These are phyloP conservation scores for Fusarium sp. DNA, from an alignment of 2,329 filamentous ascomycete species.

Conservation along the genomic window DNA sequence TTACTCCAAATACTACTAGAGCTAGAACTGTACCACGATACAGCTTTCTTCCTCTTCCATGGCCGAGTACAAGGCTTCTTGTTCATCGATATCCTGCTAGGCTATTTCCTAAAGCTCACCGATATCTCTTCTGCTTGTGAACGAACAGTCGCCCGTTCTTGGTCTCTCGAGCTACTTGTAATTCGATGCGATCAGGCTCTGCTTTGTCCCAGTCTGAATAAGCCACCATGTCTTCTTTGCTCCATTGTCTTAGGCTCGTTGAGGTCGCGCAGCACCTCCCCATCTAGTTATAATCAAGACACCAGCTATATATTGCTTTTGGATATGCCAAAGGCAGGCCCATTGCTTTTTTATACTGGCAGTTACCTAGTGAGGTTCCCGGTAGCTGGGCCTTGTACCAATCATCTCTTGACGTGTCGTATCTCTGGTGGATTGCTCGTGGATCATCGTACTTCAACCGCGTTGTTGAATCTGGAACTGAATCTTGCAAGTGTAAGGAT, in stretches of 20 bases:
- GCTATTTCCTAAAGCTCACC: slow-evolving; percentile 4
- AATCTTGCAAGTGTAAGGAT: too few species aligned
- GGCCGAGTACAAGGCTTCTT: slow-evolving; percentile 17
- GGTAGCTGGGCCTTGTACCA: too few species aligned
- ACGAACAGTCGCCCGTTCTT: neutral
- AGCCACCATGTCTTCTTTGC: slow-evolving; percentile 20
- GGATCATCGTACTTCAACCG: too few species aligned
- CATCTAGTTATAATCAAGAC: slow-evolving; percentile 11
- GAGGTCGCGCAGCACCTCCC: neutral
- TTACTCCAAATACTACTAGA: neutral
- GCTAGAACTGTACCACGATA: slow-evolving; percentile 8
- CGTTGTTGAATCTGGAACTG: too few species aligned
- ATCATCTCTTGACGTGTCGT: too few species aligned
- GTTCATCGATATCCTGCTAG: neutral
- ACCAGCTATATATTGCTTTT: neutral
- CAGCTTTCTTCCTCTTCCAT: slow-evolving; percentile 3
- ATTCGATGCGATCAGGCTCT: slow-evolving; percentile 8
- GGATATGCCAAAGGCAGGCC: neutral
- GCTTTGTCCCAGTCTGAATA: slow-evolving; percentile 12
- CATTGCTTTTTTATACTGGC: neutral
- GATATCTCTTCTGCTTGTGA: slow-evolving; percentile 8
- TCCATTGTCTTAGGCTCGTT: slow-evolving; percentile 8
- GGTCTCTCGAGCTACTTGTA: neutral
- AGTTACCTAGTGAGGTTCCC: too few species aligned
- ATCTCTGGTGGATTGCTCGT: too few species aligned